Conservation (phyloP, 192 early-diverging fungal genomes). For the Coemansia sp. region DNA sequence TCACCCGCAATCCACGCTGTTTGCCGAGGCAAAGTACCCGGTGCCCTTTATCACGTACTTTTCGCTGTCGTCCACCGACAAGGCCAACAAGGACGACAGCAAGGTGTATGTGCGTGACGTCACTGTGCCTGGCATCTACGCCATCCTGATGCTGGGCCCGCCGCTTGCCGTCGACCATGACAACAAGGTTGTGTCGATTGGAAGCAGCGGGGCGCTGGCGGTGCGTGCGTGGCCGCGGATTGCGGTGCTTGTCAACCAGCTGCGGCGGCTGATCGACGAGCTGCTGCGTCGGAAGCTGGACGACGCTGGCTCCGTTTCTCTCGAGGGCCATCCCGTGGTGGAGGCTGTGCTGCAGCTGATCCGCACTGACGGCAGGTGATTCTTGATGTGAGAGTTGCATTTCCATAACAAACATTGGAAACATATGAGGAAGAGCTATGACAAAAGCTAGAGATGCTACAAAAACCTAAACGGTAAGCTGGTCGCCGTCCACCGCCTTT, state of each 20-base stretch:
- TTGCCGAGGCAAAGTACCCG: conserved; percentile 61
- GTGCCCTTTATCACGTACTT: conserved; percentile 74
- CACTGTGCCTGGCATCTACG: conserved; percentile 66
- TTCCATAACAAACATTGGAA: background rate
- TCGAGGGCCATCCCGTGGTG: conserved; percentile 43
- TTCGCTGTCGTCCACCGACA: conserved; percentile 44
- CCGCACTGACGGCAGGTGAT: conserved; percentile 23
- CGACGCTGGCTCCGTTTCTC: conserved; percentile 59
- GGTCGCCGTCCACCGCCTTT: background rate
- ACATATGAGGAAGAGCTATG: background rate
- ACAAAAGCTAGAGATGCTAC: background rate
- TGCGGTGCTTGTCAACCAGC: conserved; percentile 75
- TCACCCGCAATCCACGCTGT: conserved; percentile 81
- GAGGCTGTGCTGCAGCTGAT: conserved; percentile 32
- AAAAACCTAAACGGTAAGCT: background rate
- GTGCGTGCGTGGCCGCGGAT: conserved; percentile 75
- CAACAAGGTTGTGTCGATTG: conserved; percentile 64
- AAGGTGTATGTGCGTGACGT: conserved; percentile 61
- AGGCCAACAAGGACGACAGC: too few relatives aligned
- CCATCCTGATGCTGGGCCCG: conserved; percentile 84
- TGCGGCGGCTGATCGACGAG: conserved; percentile 71
- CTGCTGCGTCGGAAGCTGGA: conserved; percentile 73
- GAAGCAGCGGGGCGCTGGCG: conserved; percentile 59
- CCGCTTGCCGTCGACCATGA: conserved; percentile 71
- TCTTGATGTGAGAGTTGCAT: background rate